A percentile compares a stretch with the other conserved stretches of the same genome.
phyloP scores from a whole-genome alignment of 2,329 filamentous ascomycete species.

The Apiospora kogelbergensis region DNA sequence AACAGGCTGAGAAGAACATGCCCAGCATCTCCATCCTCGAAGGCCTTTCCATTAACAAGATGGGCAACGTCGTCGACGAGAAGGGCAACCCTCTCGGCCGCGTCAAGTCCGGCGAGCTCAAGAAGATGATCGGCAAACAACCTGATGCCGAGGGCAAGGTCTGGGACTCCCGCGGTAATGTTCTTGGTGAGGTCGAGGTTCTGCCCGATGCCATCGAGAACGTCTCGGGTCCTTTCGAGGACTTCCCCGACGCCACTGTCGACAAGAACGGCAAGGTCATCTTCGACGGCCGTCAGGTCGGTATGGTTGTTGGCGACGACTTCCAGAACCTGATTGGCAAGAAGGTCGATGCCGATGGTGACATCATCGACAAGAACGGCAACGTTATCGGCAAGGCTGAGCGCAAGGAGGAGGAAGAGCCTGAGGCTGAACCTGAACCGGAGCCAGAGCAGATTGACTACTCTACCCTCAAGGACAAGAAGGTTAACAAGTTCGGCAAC shows the following conservation, averaged over 20 bases:
- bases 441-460: slow-evolving; percentile 42
- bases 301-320: slow-evolving; percentile 39
- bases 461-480: slow-evolving; percentile 50
- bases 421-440: slow-evolving; percentile 24
- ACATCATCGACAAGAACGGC: slow-evolving; percentile 36
- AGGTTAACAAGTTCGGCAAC: slow-evolving; percentile 60
- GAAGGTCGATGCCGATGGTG: slow-evolving; percentile 36
- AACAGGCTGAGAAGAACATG: slow-evolving; percentile 21
- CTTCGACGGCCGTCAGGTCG: slow-evolving; percentile 36
- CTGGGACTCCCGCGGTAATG: slow-evolving; percentile 33
- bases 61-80: slow-evolving; percentile 45
- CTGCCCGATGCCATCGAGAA: slow-evolving; percentile 37
- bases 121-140: slow-evolving; percentile 40
- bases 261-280: slow-evolving; percentile 38
- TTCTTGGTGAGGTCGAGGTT: slow-evolving; percentile 40
- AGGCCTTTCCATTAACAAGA: slow-evolving; percentile 43
- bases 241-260: slow-evolving; percentile 34
- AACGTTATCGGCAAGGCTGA: slow-evolving; percentile 35
- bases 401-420: slow-evolving; percentile 34
- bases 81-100: slow-evolving; percentile 43
- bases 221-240: slow-evolving; percentile 35
- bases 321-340: slow-evolving; percentile 34
- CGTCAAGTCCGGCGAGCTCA: slow-evolving; percentile 40
- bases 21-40: slow-evolving; percentile 35
- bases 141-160: slow-evolving; percentile 44